A percentile compares a stretch with the other conserved stretches of the same genome.
Evolutionary conservation across 257 asterid species (phyloP).

Genomic region (Solanum chiquidenum): DNA sequence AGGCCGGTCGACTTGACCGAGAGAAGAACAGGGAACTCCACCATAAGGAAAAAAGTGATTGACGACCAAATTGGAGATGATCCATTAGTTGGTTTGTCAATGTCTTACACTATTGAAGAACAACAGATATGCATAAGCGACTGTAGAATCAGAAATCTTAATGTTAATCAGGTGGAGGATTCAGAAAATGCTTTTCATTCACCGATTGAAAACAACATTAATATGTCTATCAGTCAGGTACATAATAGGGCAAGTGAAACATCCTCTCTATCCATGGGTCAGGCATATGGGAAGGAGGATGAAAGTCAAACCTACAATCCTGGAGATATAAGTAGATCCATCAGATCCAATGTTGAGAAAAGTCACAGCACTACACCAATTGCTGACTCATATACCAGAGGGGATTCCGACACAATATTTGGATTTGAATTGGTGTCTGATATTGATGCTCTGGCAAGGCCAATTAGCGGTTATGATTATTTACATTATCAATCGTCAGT

Average conservation of each 20-base stretch:
- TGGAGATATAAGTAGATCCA: slow-evolving; percentile 10
- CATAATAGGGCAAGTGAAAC: slow-evolving; percentile 36
- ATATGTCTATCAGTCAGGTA: slow-evolving; percentile 43
- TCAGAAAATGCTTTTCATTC: slow-evolving; percentile 32
- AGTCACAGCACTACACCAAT: slow-evolving; percentile 27
- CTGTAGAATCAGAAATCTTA: slow-evolving; percentile 57
- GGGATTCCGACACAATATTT: slow-evolving; percentile 30
- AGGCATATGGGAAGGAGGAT: slow-evolving; percentile 43
- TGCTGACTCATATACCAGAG: slow-evolving; percentile 38
- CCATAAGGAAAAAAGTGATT: slow-evolving; percentile 17
- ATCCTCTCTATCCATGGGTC: slow-evolving; percentile 41
- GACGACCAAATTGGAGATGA: slow-evolving; percentile 38
- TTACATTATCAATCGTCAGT: slow-evolving; percentile 53
- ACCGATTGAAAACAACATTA: slow-evolving; percentile 28
- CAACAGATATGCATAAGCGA: slow-evolving; percentile 38
- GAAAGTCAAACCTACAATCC: slow-evolving; percentile 42
- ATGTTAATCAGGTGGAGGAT: slow-evolving; percentile 65
- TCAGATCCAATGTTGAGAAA: slow-evolving; percentile 33
- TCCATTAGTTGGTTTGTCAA: slow-evolving; percentile 60
- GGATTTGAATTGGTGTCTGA: slow-evolving; percentile 62
- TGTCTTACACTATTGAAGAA: slow-evolving; percentile 60
- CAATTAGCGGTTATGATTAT: slow-evolving; percentile 47
- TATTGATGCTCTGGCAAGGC: slow-evolving; percentile 48
- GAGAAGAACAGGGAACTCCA: slow-evolving; percentile 26
- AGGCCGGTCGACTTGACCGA: slow-evolving; percentile 21